Base-by-base conservation (phyloP, 306 rosid species). In the Chamaecrista fasciculata region DNA sequence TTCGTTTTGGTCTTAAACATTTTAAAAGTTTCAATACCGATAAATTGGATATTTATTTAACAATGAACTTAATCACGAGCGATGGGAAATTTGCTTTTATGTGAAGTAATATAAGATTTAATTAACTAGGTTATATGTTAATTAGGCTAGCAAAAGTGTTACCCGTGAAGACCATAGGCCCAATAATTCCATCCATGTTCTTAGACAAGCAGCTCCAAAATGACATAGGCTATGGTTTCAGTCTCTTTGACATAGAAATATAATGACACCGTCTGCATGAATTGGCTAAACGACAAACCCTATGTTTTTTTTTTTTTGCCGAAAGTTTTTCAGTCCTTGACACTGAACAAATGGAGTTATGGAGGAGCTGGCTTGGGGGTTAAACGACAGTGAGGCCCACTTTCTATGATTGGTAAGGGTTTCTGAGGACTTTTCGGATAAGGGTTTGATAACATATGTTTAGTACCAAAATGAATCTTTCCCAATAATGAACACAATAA, bases 121-220 rank as follows among this genome's bases (percentile, higher is more conserved):
- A n/a, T n/a, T n/a, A n/a, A n/a, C n/a, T n/a, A n/a, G n/a, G n/a
- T 6, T 12, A 15, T 28, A 56, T 14, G 21, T 33, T 33, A 33
- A 12, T 3, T 57, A 57, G 63, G 63, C 63, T 9, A 57, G 42
- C 42, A 57, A 57, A 57, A 31, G 8, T 31, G 24, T n/a, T 57
- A 0, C 63, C 63, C 0, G 18, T 29, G 2, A 57, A 57, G 43
- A 57, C 63, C 1, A 57, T 57, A 57, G 63, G 63, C 0, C 63
- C 43, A 57, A 29, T 42, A 23, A 57, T 57, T n/a, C 63, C 63
- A 31, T 57, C 63, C 3, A 57, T n/a, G 42, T 57, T 57, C 63
- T 57, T 57, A 16, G 42, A 57, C 63, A 57, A 31, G 20, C 4
- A 20, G 16, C 42, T 57, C 42, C 9, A 57, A 57, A 24, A 57